Base-by-base conservation (phyloP, 257 asterid species). In the Forsythia viridissima region DNA sequence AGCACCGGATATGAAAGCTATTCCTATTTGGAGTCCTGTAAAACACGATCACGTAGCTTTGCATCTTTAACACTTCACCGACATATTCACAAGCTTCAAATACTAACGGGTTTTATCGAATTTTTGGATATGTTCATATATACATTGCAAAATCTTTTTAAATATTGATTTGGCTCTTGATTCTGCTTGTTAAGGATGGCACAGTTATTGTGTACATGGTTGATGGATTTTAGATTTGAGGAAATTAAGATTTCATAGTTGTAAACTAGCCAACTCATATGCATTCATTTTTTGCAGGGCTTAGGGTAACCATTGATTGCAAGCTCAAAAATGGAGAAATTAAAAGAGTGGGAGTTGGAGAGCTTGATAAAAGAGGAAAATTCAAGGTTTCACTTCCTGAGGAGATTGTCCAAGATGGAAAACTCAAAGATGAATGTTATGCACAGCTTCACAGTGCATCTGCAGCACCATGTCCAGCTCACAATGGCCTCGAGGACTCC, bases 391-490 rank as follows among this genome's bases (percentile, higher is more conserved):
- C 80, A 36, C 43, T 88, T 13, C 74, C 87, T 0, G 43, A 79
- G 65, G 88, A 82, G 34, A 77, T 81, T 4, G 71, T 83, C 66
- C 72, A 79, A 51, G 79, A 85, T 71, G 89, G 86, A 12, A 77
- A 80, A 42, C 80, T 76, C 4, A 83, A 81, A 3, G 85, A 86
- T 43, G 88, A 84, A 24, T 88, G 92, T 48, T 88, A 84, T 71
- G 89, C 86, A 46, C 92, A 88, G 44, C 84, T 88, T 37, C 87
- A 84, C 40, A 82, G 86, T 83, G 88, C 89, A 34, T 69, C 88
- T 21, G 73, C 83, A n/a, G 70, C 83, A 34, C 87, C 90, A 11
- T 88, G 92, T 71, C 84, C 87, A 0, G 83, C 87, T 9, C 85
- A 79, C 48, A 18, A 71, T 30, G 84, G 86, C 48, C 59, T 81